Percentiles rank a stretch among this genome's conserved stretches.
Conservation (phyloP, 768 basidiomycete genomes). For the Suillus tomentosus region DNA sequence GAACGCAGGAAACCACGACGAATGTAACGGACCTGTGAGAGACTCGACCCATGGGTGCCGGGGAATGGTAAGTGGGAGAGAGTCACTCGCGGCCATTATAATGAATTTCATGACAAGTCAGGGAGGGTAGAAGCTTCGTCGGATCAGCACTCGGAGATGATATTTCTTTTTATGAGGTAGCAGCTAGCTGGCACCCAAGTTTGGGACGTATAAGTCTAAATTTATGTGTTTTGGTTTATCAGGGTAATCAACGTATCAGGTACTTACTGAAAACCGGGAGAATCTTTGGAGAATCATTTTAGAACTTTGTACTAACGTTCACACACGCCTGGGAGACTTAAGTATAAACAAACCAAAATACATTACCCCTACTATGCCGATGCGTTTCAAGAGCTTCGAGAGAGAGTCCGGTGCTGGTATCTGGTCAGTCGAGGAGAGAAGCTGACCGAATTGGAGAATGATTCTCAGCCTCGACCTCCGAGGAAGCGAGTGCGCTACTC, state of each 20-base stretch:
- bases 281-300: background rate
- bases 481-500: too few relatives aligned
- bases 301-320: too few relatives aligned
- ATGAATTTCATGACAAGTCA: background rate
- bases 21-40: slow-evolving; percentile 1
- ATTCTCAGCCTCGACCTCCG: too few relatives aligned
- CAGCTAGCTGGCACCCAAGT: background rate
- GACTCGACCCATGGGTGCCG: background rate
- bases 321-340: too few relatives aligned
- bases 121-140: background rate
- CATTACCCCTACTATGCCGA: too few relatives aligned
- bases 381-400: too few relatives aligned
- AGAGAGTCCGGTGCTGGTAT: too few relatives aligned
- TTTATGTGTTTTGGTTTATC: background rate
- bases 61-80: background rate
- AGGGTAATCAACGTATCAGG: background rate
- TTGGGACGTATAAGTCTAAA: background rate
- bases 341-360: too few relatives aligned
- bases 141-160: background rate
- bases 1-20: slow-evolving; percentile 2
- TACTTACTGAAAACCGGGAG: background rate
- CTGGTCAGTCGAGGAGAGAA: too few relatives aligned
- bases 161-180: background rate
- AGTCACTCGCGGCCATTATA: background rate
- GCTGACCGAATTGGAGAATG: too few relatives aligned